These are phyloP conservation scores for Beauveria sp. DNA, from an alignment of 2,329 filamentous ascomycete genomes.

Conservation along the genomic window DNA sequence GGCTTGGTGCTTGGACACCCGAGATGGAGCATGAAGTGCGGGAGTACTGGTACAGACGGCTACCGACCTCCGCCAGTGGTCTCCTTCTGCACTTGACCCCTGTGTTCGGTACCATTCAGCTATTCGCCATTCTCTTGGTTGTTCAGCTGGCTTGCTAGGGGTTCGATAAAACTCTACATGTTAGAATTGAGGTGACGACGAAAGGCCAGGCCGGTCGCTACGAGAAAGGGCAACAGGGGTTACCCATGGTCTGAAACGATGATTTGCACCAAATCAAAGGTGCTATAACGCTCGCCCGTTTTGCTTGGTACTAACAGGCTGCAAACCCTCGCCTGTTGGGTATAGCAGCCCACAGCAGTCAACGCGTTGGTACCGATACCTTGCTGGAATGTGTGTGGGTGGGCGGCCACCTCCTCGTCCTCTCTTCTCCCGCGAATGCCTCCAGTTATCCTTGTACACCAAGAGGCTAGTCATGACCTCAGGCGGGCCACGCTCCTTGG, in stretches of 20 bases:
- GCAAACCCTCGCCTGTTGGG: background rate
- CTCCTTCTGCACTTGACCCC: background rate
- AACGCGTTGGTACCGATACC: background rate
- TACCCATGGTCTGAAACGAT: conserved; percentile 6
- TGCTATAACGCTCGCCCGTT: background rate
- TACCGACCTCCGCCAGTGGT: background rate
- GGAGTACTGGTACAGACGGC: background rate
- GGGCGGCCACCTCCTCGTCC: background rate
- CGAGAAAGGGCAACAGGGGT: background rate
- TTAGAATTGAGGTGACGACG: background rate
- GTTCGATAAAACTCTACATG: background rate
- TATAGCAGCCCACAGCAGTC: background rate
- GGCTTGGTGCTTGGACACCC: background rate
- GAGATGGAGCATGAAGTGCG: background rate
- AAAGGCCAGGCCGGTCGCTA: background rate
- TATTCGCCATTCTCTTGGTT: background rate
- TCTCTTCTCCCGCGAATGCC: background rate
- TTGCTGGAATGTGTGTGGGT: too few relatives aligned
- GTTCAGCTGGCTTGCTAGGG: background rate
- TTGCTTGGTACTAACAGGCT: background rate
- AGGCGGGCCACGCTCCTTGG: background rate
- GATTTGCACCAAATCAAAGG: background rate
- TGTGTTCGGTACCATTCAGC: background rate
- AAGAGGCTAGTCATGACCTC: conserved; percentile 7
- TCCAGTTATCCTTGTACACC: background rate